These are phyloP conservation scores for Aspergillus haitiensis DNA, from an alignment of 495 filamentous ascomycete species.

Conservation along the genomic window DNA sequence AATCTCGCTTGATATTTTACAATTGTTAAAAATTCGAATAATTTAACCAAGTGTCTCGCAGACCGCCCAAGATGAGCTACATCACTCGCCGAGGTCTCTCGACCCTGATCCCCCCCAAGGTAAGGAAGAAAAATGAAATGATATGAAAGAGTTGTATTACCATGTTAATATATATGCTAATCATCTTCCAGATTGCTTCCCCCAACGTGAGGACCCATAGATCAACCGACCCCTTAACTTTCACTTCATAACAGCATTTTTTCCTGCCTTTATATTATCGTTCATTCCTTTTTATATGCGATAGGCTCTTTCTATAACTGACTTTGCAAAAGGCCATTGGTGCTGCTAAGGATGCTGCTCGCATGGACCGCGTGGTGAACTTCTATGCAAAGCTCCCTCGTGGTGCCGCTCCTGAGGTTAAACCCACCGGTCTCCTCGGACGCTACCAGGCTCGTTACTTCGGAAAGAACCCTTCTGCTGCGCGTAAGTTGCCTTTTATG, in stretches of 20 bases:
- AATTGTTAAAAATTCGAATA: constrained; percentile 14
- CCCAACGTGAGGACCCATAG: constrained; percentile 71
- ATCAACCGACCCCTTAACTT: constrained; percentile 26
- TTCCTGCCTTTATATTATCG: too few species aligned
- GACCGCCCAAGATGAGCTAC: constrained; percentile 79
- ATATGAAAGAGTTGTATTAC: constrained; percentile 3
- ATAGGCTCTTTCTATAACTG: constrained; percentile 20
- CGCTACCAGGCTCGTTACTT: constrained; percentile 95
- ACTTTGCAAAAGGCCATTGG: constrained; percentile 70
- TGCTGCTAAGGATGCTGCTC: constrained; percentile 86
- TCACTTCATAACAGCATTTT: constrained; percentile 18
- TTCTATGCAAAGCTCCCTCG: constrained; percentile 98
- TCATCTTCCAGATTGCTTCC: constrained; percentile 68
- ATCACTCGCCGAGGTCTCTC: constrained; percentile 86
- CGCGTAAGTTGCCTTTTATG: constrained; percentile 64
- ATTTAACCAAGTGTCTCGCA: constrained; percentile 30
- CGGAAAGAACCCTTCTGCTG: constrained; percentile 80
- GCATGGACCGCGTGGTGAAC: constrained; percentile 93
- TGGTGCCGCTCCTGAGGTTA: constrained; percentile 75
- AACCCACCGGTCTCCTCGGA: constrained; percentile 75
- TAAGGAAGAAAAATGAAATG: constrained; percentile 41
- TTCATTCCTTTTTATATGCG: background rate
- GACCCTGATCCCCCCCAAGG: constrained; percentile 98
- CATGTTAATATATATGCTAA: constrained; percentile 30
- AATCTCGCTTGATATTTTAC: background rate